phyloP scores from a whole-genome alignment of 257 asterid species.

The Jasminum sambac region DNA sequence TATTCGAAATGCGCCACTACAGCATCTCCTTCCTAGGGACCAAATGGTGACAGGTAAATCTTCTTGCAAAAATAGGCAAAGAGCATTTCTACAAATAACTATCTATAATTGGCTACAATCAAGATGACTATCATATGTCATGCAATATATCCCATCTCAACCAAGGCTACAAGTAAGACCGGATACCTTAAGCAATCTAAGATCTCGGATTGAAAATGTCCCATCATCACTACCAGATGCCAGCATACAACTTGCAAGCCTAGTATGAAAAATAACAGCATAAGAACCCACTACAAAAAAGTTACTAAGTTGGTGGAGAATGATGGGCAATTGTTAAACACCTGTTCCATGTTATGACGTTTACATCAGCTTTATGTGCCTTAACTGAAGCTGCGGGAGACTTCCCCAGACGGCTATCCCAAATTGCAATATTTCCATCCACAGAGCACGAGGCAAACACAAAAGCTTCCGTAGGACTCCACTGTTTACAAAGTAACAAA shows the following conservation, averaged over 20 bases:
- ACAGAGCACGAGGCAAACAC: constrained; percentile 95
- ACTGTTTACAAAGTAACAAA: constrained; percentile 41
- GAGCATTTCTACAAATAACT: background rate
- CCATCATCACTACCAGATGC: constrained; percentile 99
- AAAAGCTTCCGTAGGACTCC: constrained; percentile 87
- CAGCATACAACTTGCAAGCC: constrained; percentile 86
- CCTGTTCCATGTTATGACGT: constrained; percentile 99
- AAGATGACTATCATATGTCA: no score
- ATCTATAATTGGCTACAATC: background rate
- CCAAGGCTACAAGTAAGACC: no score
- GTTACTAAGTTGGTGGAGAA: background rate
- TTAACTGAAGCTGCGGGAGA: constrained; percentile 70
- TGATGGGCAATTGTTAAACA: constrained; percentile 20
- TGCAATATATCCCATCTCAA: no score
- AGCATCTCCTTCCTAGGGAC: constrained; percentile 69
- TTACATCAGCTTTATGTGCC: constrained; percentile 93
- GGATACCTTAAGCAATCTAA: constrained; percentile 76
- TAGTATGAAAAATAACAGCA: constrained; percentile 33
- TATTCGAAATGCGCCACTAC: constrained; percentile 79
- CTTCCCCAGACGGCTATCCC: constrained; percentile 87
- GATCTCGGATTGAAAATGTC: constrained; percentile 82
- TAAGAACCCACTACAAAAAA: constrained; percentile 5
- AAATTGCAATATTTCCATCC: constrained; percentile 74
- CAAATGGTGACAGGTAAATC: background rate
- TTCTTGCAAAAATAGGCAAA: background rate